Evolutionary conservation across 345 rosid species (phyloP).

Genomic region (Theobroma cacao): DNA sequence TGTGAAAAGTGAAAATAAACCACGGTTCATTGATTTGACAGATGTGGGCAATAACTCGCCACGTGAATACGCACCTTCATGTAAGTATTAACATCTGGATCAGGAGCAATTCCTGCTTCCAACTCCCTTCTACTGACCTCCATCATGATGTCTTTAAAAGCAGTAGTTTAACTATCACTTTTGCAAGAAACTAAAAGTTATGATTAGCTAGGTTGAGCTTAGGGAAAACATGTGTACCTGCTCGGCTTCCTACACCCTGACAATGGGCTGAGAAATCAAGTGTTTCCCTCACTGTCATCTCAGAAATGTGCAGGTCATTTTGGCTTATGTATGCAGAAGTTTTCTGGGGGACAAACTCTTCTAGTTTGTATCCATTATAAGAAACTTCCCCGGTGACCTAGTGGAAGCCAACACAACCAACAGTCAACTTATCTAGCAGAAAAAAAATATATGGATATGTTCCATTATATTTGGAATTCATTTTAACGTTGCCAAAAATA

Average conservation of each 20-base stretch:
- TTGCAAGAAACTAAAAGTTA: neutral
- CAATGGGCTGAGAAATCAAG: conserved; percentile 53
- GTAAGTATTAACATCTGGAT: conserved; percentile 44
- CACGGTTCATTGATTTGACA: too few relatives aligned
- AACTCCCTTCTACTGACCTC: conserved; percentile 43
- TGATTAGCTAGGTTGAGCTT: neutral
- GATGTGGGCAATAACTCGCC: too few relatives aligned
- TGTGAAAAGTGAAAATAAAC: conserved; percentile 15
- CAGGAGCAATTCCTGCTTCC: conserved; percentile 40
- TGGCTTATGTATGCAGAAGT: conserved; percentile 56
- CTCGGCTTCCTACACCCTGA: conserved; percentile 55
- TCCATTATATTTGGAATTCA: too few relatives aligned
- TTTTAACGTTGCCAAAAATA: too few relatives aligned
- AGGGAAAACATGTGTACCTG: conserved; percentile 23
- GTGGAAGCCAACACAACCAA: neutral
- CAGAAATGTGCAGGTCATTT: conserved; percentile 49
- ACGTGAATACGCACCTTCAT: conserved; percentile 47
- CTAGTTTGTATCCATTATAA: conserved; percentile 35
- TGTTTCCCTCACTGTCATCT: conserved; percentile 66
- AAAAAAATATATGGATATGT: neutral
- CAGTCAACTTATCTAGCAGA: neutral
- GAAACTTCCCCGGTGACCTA: conserved; percentile 45
- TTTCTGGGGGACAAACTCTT: conserved; percentile 59
- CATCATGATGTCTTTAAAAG: conserved; percentile 30
- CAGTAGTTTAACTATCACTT: neutral